Conservation (phyloP, 2,329 filamentous ascomycete genomes). For the Cladosporium sp. region DNA sequence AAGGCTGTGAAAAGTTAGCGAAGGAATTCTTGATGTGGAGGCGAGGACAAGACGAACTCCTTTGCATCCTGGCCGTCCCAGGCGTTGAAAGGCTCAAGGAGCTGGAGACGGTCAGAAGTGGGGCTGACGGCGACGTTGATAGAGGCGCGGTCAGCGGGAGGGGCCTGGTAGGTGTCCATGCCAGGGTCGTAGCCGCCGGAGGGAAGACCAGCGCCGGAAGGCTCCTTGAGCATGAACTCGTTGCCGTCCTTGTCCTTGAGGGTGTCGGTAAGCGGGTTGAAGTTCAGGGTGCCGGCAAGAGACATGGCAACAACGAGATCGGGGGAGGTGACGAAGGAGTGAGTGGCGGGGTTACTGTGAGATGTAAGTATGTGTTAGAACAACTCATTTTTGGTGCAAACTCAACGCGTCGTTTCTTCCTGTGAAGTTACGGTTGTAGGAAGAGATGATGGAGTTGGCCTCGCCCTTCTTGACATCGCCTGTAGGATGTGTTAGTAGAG, state of each 20-base stretch:
- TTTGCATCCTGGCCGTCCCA: conserved; percentile 83
- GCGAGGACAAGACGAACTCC: no score
- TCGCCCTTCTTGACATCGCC: conserved; percentile 87
- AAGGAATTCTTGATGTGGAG: background rate
- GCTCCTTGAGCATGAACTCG: conserved; percentile 81
- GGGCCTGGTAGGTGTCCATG: conserved; percentile 91
- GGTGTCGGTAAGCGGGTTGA: conserved; percentile 91
- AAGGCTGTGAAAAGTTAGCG: conserved; percentile 44
- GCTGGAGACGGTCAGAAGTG: conserved; percentile 86
- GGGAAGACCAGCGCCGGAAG: conserved; percentile 78
- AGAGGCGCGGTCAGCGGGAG: conserved; percentile 69
- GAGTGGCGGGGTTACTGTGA: conserved; percentile 75
- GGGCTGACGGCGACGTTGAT: conserved; percentile 82
- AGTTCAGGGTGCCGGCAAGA: conserved; percentile 78
- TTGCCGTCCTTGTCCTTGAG: conserved; percentile 95
- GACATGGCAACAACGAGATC: conserved; percentile 85
- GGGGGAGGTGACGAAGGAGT: conserved; percentile 88
- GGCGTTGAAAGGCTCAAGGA: conserved; percentile 76
- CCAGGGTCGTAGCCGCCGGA: conserved; percentile 81
- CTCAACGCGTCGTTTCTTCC: conserved; percentile 95
- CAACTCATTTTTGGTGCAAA: conserved; percentile 43
- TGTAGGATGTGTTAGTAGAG: background rate
- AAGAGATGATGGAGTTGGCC: conserved; percentile 94
- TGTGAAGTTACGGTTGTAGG: conserved; percentile 99
- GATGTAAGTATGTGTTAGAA: conserved; percentile 55